phyloP scores from a whole-genome alignment of 306 rosid genomes.

The Glycine soja region DNA sequence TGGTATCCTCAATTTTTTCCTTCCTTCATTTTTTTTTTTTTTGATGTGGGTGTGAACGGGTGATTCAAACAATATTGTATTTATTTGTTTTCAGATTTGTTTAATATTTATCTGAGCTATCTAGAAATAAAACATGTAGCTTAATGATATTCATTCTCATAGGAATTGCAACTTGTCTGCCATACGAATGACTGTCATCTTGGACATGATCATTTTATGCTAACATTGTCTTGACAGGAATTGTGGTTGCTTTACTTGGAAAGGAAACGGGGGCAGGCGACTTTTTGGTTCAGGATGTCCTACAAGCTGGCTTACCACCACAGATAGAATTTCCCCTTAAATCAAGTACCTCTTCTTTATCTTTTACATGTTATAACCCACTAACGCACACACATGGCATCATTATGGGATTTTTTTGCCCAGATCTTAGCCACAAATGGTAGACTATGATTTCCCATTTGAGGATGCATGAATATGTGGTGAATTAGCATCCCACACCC shows the following conservation, averaged over 20 bases:
- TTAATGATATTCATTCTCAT: conserved; percentile 8
- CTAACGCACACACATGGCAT: conserved; percentile 21
- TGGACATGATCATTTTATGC: conserved; percentile 41
- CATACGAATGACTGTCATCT: conserved; percentile 17
- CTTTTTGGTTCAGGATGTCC: conserved; percentile 78
- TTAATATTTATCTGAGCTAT: conserved; percentile 37
- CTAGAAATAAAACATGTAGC: conserved; percentile 32
- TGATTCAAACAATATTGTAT: conserved; percentile 17
- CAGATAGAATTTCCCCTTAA: conserved; percentile 77
- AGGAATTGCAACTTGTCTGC: conserved; percentile 31
- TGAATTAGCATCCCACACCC: conserved; percentile 32
- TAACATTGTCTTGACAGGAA: conserved; percentile 60
- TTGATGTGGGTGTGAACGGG: not conserved
- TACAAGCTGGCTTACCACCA: conserved; percentile 91
- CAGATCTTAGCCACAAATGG: conserved; percentile 7
- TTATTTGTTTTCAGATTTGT: conserved; percentile 33
- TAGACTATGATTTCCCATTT: conserved; percentile 18
- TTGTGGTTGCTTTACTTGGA: conserved; percentile 82
- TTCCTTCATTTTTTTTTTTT: not conserved
- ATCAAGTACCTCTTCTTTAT: conserved; percentile 60
- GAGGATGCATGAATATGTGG: conserved; percentile 26
- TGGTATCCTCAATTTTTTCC: conserved; percentile 19
- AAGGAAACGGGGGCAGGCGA: conserved; percentile 78
- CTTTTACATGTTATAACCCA: conserved; percentile 42
- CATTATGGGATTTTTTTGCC: not conserved